Percentiles rank a stretch among this genome's conserved stretches.
phyloP scores from a whole-genome alignment of 768 basidiomycete species.

The Obba rivulosa region DNA sequence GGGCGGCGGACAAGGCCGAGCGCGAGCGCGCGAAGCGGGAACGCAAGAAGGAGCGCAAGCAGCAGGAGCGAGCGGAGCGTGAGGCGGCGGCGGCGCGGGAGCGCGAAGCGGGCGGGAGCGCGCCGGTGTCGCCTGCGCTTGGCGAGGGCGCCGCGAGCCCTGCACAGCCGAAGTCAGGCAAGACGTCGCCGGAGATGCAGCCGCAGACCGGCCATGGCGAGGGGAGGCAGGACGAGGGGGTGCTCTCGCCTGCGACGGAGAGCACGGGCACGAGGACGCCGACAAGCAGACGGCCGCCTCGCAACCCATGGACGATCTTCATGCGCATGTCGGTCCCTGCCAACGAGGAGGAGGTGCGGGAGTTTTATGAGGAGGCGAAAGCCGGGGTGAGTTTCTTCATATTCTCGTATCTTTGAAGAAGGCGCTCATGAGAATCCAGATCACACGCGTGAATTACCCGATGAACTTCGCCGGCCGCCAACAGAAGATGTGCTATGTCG shows the following conservation, averaged over 20 bases:
- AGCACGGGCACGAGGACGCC: conserved; percentile 69
- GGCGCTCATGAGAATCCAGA: conserved; percentile 32
- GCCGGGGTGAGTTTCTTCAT: conserved; percentile 45
- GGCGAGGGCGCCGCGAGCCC: conserved; percentile 11
- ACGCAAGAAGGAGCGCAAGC: conserved; percentile 60
- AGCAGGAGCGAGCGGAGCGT: conserved; percentile 42
- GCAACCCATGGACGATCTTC: conserved; percentile 84
- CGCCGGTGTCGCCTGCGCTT: conserved; percentile 17
- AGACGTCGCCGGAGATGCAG: conserved; percentile 28
- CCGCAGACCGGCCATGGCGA: neutral
- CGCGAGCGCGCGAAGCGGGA: conserved; percentile 55
- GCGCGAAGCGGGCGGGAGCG: conserved; percentile 24
- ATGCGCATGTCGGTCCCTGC: conserved; percentile 56
- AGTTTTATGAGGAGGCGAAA: conserved; percentile 72
- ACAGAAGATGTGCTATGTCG: conserved; percentile 72
- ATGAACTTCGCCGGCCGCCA: conserved; percentile 40
- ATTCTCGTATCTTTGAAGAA: neutral
- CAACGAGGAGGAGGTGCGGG: conserved; percentile 61
- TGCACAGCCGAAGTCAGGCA: conserved; percentile 29
- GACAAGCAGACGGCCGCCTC: conserved; percentile 52
- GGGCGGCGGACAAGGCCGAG: conserved; percentile 43
- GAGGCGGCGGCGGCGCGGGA: conserved; percentile 32
- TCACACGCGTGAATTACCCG: conserved; percentile 65
- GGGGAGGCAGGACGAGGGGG: conserved; percentile 17
- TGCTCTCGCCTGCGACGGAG: conserved; percentile 34